Evolutionary conservation across 169 alveolate genomes (phyloP).

Genomic region (Babesia sp.): DNA sequence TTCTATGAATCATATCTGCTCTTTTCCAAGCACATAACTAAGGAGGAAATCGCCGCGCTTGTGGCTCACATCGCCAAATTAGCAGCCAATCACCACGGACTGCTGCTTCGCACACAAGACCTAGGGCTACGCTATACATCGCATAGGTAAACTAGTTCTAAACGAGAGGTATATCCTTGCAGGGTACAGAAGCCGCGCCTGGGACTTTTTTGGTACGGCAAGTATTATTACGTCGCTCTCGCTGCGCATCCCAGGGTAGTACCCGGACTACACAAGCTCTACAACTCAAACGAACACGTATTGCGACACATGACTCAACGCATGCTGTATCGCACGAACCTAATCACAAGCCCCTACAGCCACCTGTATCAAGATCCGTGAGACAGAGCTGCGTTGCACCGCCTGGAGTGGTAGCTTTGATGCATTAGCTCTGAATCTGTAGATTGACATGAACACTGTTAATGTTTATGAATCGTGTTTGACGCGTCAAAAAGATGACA

Average conservation of each 20-base stretch:
- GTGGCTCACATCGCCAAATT: constrained; percentile 56
- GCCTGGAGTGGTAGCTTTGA: too few species aligned
- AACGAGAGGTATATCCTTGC: not conserved
- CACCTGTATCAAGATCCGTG: constrained; percentile 68
- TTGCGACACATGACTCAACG: constrained; percentile 73
- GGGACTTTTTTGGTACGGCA: constrained; percentile 79
- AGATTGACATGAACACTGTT: not conserved
- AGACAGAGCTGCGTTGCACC: too few species aligned
- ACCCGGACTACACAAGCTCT: constrained; percentile 73
- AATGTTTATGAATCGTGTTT: not conserved
- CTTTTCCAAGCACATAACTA: constrained; percentile 42
- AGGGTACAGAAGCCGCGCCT: constrained; percentile 77
- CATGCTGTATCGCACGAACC: constrained; percentile 77
- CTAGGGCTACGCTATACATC: constrained; percentile 66
- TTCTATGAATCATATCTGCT: constrained; percentile 65
- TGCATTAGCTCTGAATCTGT: too few species aligned
- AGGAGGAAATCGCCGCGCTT: constrained; percentile 45
- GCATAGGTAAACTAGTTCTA: constrained; percentile 45
- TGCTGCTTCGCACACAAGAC: constrained; percentile 66
- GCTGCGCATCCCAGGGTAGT: constrained; percentile 75
- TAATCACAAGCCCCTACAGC: constrained; percentile 75
- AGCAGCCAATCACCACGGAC: constrained; percentile 60
- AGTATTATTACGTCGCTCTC: constrained; percentile 75
- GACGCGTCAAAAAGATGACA: not conserved
- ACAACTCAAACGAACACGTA: constrained; percentile 71